Base-by-base conservation (phyloP, 208 protist genomes). In the Wallacemonas collosoma region DNA sequence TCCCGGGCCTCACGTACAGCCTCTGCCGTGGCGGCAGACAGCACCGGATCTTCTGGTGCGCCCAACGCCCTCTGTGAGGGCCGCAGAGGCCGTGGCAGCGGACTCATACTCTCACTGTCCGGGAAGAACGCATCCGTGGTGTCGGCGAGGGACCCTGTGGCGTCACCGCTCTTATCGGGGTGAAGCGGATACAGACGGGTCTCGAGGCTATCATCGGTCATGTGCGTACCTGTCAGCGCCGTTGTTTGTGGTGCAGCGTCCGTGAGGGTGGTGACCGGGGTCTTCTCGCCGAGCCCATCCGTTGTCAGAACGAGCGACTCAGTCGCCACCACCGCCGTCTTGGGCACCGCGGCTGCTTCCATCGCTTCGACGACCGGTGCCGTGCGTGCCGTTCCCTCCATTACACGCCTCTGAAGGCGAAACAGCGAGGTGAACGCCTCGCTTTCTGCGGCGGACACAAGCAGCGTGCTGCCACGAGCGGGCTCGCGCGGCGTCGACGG, bases 31-130 rank as follows among this genome's bases (percentile, higher is more conserved):
- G 60, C 60, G 3, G 60, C 40, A 4, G 60, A 65, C 40, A 65
- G 40, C 40, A n/a, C 41, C 60, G 60, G 60, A 35, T 65, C 60
- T 4, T 8, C 2, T 15, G 60, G 17, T 8, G 45, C 12, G n/a
- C 47, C 40, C 40, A 48, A 6, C 9, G 60, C 60, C 3, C 60
- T 6, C 60, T 69, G 4, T 6, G 12, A 15, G 1, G 66, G 50
- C 3, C 50, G 35, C 62, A 83, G 72, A 15, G 75, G 78, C 0
- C 75, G 75, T 0, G 77, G 77, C 45, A 83, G 41, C 6, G 77
- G 77, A 38, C 79, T 87, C 63, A 80, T 54, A 48, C 72, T 81
- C n/a, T 70, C 76, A 71, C 65, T 55, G 45, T 47, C 47, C 8
- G 12, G 45, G 45, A 50, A 50, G 8, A 12, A 50, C 8, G 6